These are phyloP conservation scores for Botryosphaeria agaves DNA, from an alignment of 2,329 filamentous ascomycete genomes.

Conservation along the genomic window DNA sequence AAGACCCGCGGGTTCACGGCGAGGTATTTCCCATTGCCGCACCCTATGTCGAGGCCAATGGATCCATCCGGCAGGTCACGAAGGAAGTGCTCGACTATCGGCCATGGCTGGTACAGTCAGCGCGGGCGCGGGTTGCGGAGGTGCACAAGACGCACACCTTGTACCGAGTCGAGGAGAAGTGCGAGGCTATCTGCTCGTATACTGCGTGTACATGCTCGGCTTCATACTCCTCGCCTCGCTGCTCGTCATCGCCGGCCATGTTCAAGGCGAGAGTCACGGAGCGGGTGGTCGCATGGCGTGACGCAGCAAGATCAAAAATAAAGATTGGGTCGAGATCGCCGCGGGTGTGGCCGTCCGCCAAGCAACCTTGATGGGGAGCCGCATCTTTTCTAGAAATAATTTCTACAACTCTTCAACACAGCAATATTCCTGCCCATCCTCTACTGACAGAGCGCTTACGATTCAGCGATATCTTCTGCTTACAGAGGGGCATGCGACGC, in stretches of 20 bases:
- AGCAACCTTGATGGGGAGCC: background rate
- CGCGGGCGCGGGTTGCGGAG: background rate
- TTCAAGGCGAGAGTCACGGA: no score
- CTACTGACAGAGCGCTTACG: no score
- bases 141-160: slow-evolving; percentile 31
- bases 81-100: slow-evolving; percentile 70
- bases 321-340: background rate
- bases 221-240: slow-evolving; percentile 48
- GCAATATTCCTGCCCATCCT: no score
- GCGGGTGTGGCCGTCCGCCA: no score
- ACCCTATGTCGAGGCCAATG: slow-evolving; percentile 79
- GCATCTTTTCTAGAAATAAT: background rate
- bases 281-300: no score
- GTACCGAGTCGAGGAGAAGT: slow-evolving; percentile 66
- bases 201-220: slow-evolving; percentile 75
- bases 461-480: no score
- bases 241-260: background rate
- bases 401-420: background rate
- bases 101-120: slow-evolving; percentile 52
- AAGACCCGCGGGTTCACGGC: slow-evolving; percentile 59
- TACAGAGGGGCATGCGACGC: no score
- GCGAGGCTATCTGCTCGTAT: slow-evolving; percentile 72
- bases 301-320: background rate
- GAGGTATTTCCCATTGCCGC: slow-evolving; percentile 94
- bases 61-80: slow-evolving; percentile 41